Conservation (phyloP, 169 alveolate genomes). For the Toxoplasma gondii region DNA sequence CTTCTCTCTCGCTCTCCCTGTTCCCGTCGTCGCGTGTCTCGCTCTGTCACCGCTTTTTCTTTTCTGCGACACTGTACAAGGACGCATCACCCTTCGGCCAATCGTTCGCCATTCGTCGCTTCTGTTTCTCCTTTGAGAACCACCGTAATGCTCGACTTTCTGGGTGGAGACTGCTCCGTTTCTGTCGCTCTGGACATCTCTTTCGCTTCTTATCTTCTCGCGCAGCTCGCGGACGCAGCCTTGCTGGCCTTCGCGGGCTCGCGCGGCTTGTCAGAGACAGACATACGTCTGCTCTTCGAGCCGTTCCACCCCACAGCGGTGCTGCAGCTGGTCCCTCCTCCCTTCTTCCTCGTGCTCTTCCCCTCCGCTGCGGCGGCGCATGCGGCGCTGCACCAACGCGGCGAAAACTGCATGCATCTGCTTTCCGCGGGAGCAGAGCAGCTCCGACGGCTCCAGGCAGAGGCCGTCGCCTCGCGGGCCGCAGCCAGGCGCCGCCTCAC, state of each 20-base stretch:
- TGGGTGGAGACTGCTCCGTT: too few relatives aligned
- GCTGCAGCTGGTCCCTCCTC: not conserved
- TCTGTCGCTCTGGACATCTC: too few relatives aligned
- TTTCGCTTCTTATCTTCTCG: not conserved
- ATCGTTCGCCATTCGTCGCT: too few relatives aligned
- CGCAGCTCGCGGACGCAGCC: not conserved
- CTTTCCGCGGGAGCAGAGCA: constrained; percentile 2
- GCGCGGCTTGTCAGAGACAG: not conserved
- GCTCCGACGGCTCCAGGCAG: not conserved
- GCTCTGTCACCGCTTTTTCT: too few relatives aligned
- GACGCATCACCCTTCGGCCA: too few relatives aligned
- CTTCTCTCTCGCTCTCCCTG: too few relatives aligned
- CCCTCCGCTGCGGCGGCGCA: constrained; percentile 42
- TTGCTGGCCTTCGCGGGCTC: not conserved
- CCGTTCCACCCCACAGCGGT: not conserved
- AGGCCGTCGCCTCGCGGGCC: not conserved
- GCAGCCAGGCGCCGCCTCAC: not conserved
- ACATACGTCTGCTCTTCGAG: not conserved
- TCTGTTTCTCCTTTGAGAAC: too few relatives aligned
- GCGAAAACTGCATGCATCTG: not conserved
- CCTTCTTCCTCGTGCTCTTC: constrained; percentile 20
- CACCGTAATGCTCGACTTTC: too few relatives aligned
- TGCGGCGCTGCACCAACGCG: not conserved
- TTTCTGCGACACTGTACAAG: too few relatives aligned
- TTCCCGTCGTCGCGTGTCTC: too few relatives aligned